A percentile compares a stretch with the other conserved stretches of the same genome.
These are phyloP conservation scores for Discostella stelligeroides DNA, from an alignment of 108 stramenopile genomes.

Conservation along the genomic window DNA sequence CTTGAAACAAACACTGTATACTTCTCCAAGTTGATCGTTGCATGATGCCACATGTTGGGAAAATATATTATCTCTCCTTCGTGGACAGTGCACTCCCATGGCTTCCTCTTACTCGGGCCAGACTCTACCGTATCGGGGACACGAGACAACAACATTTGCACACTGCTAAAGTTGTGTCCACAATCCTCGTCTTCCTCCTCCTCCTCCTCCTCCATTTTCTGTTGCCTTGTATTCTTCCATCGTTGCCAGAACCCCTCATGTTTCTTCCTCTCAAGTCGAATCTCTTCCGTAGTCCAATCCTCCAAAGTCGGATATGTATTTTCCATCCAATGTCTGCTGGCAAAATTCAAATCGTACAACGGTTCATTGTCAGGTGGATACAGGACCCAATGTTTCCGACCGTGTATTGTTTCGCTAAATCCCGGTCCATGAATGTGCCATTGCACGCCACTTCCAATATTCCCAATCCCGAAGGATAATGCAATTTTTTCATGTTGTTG, in stretches of 20 bases:
- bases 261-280: slow-evolving; percentile 11
- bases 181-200: too few relatives aligned
- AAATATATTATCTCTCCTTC: slow-evolving; percentile 90
- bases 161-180: too few relatives aligned
- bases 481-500: slow-evolving; percentile 49
- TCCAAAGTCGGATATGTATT: slow-evolving; percentile 50
- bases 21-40: slow-evolving; percentile 86
- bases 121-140: too few relatives aligned
- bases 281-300: slow-evolving; percentile 35
- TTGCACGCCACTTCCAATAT: slow-evolving; percentile 81
- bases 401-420: slow-evolving; percentile 78
- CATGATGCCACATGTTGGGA: slow-evolving; percentile 84
- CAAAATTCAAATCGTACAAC: slow-evolving; percentile 66
- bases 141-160: too few relatives aligned
- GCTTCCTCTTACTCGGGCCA: slow-evolving; percentile 51
- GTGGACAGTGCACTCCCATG: slow-evolving; percentile 76
- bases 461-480: slow-evolving; percentile 82
- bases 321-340: slow-evolving; percentile 87
- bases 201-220: slow-evolving; percentile 58
- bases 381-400: slow-evolving; percentile 78
- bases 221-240: slow-evolving; percentile 39
- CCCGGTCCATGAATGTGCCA: slow-evolving; percentile 87
- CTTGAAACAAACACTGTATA: slow-evolving; percentile 92
- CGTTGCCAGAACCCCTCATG: slow-evolving; percentile 25
- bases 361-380: slow-evolving; percentile 58